Conservation (phyloP, 2,329 filamentous ascomycete genomes). For the Stachybotrys chlorohalonatus region DNA sequence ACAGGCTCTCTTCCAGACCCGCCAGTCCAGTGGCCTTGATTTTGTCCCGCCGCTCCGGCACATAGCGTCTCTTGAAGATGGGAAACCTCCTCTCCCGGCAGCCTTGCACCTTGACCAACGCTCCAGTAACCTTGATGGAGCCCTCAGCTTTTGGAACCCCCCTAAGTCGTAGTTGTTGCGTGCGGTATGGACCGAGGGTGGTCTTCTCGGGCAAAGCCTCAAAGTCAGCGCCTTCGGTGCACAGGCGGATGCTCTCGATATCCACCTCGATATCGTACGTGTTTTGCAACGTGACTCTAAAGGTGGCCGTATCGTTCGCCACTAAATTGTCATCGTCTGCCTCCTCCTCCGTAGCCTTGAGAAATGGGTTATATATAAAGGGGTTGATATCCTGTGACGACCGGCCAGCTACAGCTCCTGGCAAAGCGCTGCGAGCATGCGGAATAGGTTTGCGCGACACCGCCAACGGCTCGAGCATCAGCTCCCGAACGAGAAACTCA, state of each 20-base stretch:
- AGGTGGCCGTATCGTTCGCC: slow-evolving; percentile 66
- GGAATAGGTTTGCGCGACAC: slow-evolving; percentile 54
- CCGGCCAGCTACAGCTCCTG: slow-evolving; percentile 38
- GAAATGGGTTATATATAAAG: slow-evolving; percentile 92
- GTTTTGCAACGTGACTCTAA: slow-evolving; percentile 82
- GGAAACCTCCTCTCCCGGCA: slow-evolving; percentile 78
- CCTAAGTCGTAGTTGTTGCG: slow-evolving; percentile 65
- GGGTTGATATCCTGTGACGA: slow-evolving; percentile 62
- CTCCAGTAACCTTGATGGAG: slow-evolving; percentile 65
- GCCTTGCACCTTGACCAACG: slow-evolving; percentile 67
- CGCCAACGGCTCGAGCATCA: slow-evolving; percentile 59
- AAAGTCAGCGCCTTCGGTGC: slow-evolving; percentile 65
- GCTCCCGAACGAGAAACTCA: slow-evolving; percentile 76
- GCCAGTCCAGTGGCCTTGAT: slow-evolving; percentile 66
- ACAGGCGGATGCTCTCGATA: slow-evolving; percentile 70
- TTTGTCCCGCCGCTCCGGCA: slow-evolving; percentile 58
- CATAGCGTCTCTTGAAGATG: slow-evolving; percentile 73
- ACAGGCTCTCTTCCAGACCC: slow-evolving; percentile 40
- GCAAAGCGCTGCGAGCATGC: slow-evolving; percentile 49
- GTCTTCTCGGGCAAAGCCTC: slow-evolving; percentile 56
- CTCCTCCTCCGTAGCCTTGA: slow-evolving; percentile 55
- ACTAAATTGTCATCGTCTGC: slow-evolving; percentile 61
- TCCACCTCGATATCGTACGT: slow-evolving; percentile 90
- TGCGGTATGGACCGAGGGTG: slow-evolving; percentile 70
- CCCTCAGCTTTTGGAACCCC: slow-evolving; percentile 62